Conservation (phyloP, 1,139 yeast species). For the Debaryomyces fabryi region DNA sequence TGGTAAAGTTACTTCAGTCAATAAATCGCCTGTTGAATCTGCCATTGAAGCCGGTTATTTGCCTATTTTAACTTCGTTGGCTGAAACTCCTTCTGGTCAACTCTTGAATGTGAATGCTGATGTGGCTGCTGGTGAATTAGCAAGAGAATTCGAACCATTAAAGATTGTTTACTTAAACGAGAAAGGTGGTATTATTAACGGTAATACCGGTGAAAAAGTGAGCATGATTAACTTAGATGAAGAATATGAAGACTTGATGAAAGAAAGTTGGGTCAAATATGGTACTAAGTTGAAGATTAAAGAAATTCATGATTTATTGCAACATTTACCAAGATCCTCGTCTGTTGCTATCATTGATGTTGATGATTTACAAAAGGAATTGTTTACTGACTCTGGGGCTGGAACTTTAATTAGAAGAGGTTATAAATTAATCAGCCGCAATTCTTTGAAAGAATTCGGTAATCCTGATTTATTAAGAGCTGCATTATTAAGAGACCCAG, state of each 20-base stretch:
- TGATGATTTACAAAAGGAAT: constrained; percentile 91
- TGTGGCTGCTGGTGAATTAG: constrained; percentile 98
- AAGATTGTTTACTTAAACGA: constrained; percentile 95
- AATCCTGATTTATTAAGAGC: constrained; percentile 74
- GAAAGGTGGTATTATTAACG: constrained; percentile 96
- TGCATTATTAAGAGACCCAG: constrained; percentile 78
- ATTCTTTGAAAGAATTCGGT: constrained; percentile 70
- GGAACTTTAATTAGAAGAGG: constrained; percentile 99
- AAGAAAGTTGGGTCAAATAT: constrained; percentile 97
- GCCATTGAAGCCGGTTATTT: constrained; percentile 94
- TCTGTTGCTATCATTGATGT: constrained; percentile 97
- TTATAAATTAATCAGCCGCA: constrained; percentile 76
- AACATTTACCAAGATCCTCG: constrained; percentile 93
- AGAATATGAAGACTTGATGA: constrained; percentile 87
- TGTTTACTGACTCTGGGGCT: constrained; percentile 98
- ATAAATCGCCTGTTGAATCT: constrained; percentile 91
- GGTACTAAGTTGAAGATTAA: constrained; percentile 96
- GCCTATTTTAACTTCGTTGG: constrained; percentile 93
- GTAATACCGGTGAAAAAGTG: constrained; percentile 87
- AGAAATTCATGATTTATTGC: constrained; percentile 91
- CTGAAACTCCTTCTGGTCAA: constrained; percentile 96
- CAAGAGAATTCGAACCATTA: constrained; percentile 94
- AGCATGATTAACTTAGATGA: constrained; percentile 92
- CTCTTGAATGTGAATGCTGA: constrained; percentile 97
- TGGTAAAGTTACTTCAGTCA: constrained; percentile 84